These are phyloP conservation scores for Phytophthora melonis DNA, from an alignment of 352 stramenopile genomes.

Conservation along the genomic window DNA sequence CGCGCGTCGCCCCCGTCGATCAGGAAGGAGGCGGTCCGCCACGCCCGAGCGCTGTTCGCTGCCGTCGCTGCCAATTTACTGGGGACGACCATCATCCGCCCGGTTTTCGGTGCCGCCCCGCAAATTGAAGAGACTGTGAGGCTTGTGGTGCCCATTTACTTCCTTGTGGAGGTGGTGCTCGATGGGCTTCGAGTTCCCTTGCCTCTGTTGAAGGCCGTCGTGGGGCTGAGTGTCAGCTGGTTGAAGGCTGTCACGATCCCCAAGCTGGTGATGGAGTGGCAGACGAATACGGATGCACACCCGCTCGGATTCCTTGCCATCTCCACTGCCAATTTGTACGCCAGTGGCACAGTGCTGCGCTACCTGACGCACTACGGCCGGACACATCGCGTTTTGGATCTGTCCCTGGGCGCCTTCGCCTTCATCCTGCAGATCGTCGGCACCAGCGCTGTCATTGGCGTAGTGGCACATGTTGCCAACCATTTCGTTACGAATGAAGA, in stretches of 20 bases:
- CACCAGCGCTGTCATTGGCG: constrained; percentile 50
- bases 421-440: constrained; percentile 57
- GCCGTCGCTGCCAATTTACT: constrained; percentile 70
- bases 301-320: constrained; percentile 67
- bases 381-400: constrained; percentile 43
- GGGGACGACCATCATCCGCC: constrained; percentile 71
- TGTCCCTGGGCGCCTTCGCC: constrained; percentile 49
- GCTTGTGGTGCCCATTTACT: constrained; percentile 70
- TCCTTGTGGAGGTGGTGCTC: constrained; percentile 51
- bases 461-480: constrained; percentile 70
- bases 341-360: constrained; percentile 64
- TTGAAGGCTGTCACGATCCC: constrained; percentile 78
- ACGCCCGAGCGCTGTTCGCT: constrained; percentile 59
- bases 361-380: constrained; percentile 63
- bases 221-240: constrained; percentile 75
- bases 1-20: constrained; percentile 49
- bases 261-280: constrained; percentile 73
- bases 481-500: constrained; percentile 61
- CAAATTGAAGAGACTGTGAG: constrained; percentile 68
- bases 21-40: constrained; percentile 32
- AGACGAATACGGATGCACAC: constrained; percentile 52
- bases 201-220: constrained; percentile 53
- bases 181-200: constrained; percentile 53
- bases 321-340: constrained; percentile 77
- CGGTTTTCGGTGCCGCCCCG: constrained; percentile 60